These are phyloP conservation scores for Uronychia binucleata DNA, from an alignment of 73 alveolate genomes.

Conservation along the genomic window DNA sequence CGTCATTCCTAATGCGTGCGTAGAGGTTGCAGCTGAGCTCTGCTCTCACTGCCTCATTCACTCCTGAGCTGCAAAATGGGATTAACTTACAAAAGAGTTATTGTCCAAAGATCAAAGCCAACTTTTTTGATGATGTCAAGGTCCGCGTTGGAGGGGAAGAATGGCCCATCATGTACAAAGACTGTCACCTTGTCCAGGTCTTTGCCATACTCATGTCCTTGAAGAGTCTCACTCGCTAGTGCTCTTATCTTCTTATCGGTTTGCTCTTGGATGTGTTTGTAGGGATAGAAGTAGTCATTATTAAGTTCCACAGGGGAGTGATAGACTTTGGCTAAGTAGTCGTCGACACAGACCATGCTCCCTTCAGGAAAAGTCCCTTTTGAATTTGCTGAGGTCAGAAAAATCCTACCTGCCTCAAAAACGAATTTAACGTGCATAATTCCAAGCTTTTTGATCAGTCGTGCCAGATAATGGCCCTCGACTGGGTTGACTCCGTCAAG, in stretches of 20 bases:
- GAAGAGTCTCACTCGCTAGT: neutral
- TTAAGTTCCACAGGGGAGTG: neutral
- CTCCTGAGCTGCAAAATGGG: neutral
- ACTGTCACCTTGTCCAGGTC: neutral
- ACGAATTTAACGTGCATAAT: neutral
- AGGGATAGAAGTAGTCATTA: conserved; percentile 12
- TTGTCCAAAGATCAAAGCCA: neutral
- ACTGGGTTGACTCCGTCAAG: conserved; percentile 14
- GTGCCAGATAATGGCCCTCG: neutral
- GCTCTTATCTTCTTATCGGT: neutral
- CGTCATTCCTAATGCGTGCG: neutral
- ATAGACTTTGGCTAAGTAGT: neutral
- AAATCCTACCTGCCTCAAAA: conserved; percentile 31
- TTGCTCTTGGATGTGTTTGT: neutral
- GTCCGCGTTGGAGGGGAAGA: conserved; percentile 8
- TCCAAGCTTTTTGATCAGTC: conserved; percentile 3
- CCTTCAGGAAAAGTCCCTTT: neutral
- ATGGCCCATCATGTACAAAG: conserved; percentile 17
- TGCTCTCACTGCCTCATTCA: neutral
- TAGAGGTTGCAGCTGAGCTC: neutral
- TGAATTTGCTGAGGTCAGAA: no score
- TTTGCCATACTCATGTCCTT: neutral
- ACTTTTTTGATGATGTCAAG: neutral
- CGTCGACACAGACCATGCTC: neutral
- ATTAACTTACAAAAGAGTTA: conserved; percentile 6